Conservation (phyloP, 768 basidiomycete species). For the Mycena belliarum region DNA sequence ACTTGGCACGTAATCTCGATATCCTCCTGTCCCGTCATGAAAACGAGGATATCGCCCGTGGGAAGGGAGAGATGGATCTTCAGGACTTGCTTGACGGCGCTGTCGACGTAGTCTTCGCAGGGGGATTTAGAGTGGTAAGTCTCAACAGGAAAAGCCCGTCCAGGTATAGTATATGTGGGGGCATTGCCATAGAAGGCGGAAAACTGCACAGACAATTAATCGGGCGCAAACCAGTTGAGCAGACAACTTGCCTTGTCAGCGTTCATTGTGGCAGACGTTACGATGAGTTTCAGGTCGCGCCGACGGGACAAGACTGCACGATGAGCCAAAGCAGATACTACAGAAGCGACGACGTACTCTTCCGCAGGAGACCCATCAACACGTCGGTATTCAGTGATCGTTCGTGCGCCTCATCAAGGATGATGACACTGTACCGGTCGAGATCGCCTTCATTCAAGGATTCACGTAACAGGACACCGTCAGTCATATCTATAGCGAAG, state of each 20-base stretch:
- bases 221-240: background rate
- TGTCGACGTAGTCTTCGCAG: constrained; percentile 98
- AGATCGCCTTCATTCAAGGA: constrained; percentile 98
- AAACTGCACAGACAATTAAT: constrained; percentile 55
- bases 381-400: constrained; percentile 97
- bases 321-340: constrained; percentile 11
- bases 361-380: constrained; percentile 92
- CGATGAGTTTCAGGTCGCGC: constrained; percentile 92
- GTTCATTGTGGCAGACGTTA: constrained; percentile 99
- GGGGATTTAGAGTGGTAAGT: constrained; percentile 95
- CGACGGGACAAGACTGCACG: constrained; percentile 77
- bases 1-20: constrained; percentile 98
- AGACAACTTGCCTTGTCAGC: constrained; percentile 79
- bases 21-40: constrained; percentile 99
- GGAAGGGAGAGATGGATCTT: constrained; percentile 95
- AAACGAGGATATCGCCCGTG: constrained; percentile 92
- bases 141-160: constrained; percentile 96
- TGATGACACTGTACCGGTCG: constrained; percentile 94
- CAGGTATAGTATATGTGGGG: constrained; percentile 88
- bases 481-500: constrained; percentile 83
- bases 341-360: constrained; percentile 59
- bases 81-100: constrained; percentile 95
- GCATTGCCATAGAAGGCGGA: constrained; percentile 95
- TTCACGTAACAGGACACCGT: constrained; percentile 96
- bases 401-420: constrained; percentile 99